Percentiles rank a stretch among this genome's conserved stretches.
These are phyloP conservation scores for Solanum neorickii DNA, from an alignment of 257 asterid species.

Conservation along the genomic window DNA sequence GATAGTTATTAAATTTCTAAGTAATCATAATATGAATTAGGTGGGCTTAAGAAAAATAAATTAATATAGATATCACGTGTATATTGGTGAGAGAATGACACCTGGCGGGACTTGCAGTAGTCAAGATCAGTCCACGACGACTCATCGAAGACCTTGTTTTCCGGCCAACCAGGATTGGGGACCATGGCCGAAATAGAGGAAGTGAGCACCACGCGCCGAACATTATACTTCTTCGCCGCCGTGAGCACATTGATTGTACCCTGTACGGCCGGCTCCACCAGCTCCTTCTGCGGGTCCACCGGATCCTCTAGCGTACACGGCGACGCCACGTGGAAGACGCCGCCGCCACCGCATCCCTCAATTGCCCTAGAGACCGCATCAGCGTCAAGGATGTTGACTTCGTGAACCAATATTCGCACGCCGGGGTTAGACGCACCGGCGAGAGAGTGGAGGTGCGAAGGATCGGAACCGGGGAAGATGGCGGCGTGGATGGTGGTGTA, in stretches of 20 bases:
- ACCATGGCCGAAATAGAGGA: constrained; percentile 83
- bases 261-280: constrained; percentile 74
- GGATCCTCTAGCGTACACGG: constrained; percentile 88
- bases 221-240: constrained; percentile 60
- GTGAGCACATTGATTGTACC: constrained; percentile 72
- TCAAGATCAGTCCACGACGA: constrained; percentile 79
- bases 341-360: constrained; percentile 63
- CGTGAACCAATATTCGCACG: constrained; percentile 44
- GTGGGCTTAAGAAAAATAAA: neutral
- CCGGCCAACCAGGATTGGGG: constrained; percentile 68
- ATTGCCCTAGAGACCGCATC: constrained; percentile 45
- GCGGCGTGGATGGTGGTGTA: constrained; percentile 86
- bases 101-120: constrained; percentile 72
- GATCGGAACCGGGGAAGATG: constrained; percentile 60
- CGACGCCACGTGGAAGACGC: constrained; percentile 91
- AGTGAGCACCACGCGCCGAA: constrained; percentile 83
- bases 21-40: neutral
- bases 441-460: constrained; percentile 62
- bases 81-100: neutral
- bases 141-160: constrained; percentile 56
- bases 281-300: constrained; percentile 65
- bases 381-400: constrained; percentile 48
- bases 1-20: too few species aligned
- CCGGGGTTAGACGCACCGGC: constrained; percentile 36
- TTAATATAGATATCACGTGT: neutral